Evolutionary conservation across 768 basidiomycete species (phyloP), one percentile per base, ranked within the genome.

Genomic region (Phanerochaete carnosa): DNA sequence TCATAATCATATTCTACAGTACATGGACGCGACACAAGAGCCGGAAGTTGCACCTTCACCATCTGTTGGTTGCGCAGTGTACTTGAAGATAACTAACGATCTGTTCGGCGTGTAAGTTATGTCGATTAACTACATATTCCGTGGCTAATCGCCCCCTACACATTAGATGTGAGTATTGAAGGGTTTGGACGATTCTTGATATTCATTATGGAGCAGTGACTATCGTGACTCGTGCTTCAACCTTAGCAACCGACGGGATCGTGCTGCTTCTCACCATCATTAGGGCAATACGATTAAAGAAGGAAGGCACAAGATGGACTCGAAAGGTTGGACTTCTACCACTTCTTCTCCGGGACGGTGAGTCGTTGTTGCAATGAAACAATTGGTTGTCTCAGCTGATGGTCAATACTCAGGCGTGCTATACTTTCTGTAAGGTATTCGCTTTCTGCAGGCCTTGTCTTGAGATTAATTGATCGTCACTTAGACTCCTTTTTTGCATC

Each of bases 41-140:
- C 33, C 60, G 5, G 46, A 61, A 16, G 53, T 51, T 3, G 66
- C 64, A 1, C 66, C 66, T 16, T 37, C 28, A 16, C 66, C 66
- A 16, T 67, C 66, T 5, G 47, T 51, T 3, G 66, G 66, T 1
- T 67, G 66, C 43, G 66, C 64, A 5, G 55, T 62, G 13, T 16
- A 46, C 7, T 46, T 52, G n/a, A n/a, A n/a, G n/a, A n/a, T n/a
- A n/a, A n/a, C n/a, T n/a, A n/a, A n/a, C n/a, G n/a, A n/a, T n/a
- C n/a, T 35, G 33, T 35, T 35, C 33, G 13, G 33, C 33, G n/a
- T n/a, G n/a, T n/a, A n/a, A n/a, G n/a, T n/a, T n/a, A n/a, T n/a
- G n/a, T n/a, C n/a, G n/a, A n/a, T n/a, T n/a, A n/a, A n/a, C n/a
- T n/a, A n/a, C n/a, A n/a, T n/a, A n/a, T n/a, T n/a, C n/a, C n/a